Evolutionary conservation across 768 basidiomycete genomes (phyloP), one percentile per base, ranked within the genome.

Genomic region (Nidula microcarpa): DNA sequence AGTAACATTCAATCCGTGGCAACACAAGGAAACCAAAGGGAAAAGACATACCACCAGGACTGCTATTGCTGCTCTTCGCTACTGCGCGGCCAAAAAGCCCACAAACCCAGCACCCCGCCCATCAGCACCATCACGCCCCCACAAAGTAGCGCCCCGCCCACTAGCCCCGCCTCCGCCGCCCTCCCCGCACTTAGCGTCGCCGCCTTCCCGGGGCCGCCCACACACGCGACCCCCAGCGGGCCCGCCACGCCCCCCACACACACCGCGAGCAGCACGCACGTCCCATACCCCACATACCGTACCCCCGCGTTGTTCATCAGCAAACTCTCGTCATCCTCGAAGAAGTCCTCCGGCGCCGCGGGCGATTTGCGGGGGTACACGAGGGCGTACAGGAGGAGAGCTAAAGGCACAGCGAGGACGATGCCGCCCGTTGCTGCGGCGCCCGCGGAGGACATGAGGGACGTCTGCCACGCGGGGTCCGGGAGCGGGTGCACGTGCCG

Each of bases 351-450:
- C 4, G 62, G 60, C 2, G 63, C 56, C 2, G 61, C 57, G 2
- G 57, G 16, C 1, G 59, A 57, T 37, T 53, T 53, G 14, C 53
- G 57, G 4, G 65, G 62, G 49, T 57, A 58, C n/a, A 69, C 41
- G 53, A 71, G 57, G 51, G 68, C 47, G 56, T 65, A 71, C 5
- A 72, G 53, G 9, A 69, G 55, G 18, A 71, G 55, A 6, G 63
- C 68, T 45, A 71, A 53, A 1, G 72, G 72, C 5, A 70, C 52
- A 2, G 70, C 36, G 47, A 74, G 65, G 52, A 73, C 68, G 4
- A 61, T 56, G 1, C 70, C 72, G 45, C 72, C 72, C 23, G 61
- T 62, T 14, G 70, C 68, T 11, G 64, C 71, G 23, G 70, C 68
- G 49, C 64, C 60, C 37, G 64, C 62, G 9, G 72, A 69, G 6